Evolutionary conservation across 2,329 filamentous ascomycete genomes (phyloP).

Genomic region (Pyricularia grisea): DNA sequence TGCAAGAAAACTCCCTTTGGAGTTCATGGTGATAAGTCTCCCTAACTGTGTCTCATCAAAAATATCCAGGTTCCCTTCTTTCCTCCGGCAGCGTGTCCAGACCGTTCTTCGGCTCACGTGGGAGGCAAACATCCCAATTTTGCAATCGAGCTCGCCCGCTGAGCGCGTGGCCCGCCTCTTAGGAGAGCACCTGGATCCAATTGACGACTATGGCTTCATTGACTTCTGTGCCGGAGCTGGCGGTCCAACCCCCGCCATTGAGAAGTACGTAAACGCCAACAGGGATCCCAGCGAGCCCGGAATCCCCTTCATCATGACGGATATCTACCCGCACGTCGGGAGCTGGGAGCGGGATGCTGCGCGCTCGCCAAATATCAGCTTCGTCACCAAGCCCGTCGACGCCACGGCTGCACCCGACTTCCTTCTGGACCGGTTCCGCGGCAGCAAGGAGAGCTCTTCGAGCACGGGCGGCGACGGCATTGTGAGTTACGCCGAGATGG

Average conservation of each 20-base stretch:
- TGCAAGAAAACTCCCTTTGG: not conserved
- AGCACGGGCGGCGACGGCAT: not conserved
- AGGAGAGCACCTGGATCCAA: slow-evolving; percentile 33
- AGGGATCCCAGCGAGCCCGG: slow-evolving; percentile 12
- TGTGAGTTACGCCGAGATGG: not conserved
- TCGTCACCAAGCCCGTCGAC: slow-evolving; percentile 52
- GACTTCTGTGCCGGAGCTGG: slow-evolving; percentile 72
- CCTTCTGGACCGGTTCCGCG: slow-evolving; percentile 23
- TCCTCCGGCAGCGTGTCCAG: slow-evolving; percentile 56
- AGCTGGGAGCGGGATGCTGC: slow-evolving; percentile 47
- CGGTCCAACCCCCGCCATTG: slow-evolving; percentile 58
- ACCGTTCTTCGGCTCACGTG: slow-evolving; percentile 55
- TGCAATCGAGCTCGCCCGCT: slow-evolving; percentile 50
- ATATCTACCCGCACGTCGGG: slow-evolving; percentile 53
- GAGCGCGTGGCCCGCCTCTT: slow-evolving; percentile 51
- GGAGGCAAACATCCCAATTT: slow-evolving; percentile 46
- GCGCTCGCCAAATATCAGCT: slow-evolving; percentile 46
- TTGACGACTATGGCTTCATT: slow-evolving; percentile 52
- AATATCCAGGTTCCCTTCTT: slow-evolving; percentile 49
- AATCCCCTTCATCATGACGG: slow-evolving; percentile 54
- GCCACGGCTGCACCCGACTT: slow-evolving; percentile 49
- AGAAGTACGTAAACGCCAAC: slow-evolving; percentile 45
- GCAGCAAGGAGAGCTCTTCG: not conserved
- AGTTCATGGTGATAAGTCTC: not conserved
- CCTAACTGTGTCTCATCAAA: not conserved